Evolutionary conservation across 2,329 filamentous ascomycete genomes (phyloP), one percentile per base, ranked within the genome.

Genomic region (Fusarium sp.): DNA sequence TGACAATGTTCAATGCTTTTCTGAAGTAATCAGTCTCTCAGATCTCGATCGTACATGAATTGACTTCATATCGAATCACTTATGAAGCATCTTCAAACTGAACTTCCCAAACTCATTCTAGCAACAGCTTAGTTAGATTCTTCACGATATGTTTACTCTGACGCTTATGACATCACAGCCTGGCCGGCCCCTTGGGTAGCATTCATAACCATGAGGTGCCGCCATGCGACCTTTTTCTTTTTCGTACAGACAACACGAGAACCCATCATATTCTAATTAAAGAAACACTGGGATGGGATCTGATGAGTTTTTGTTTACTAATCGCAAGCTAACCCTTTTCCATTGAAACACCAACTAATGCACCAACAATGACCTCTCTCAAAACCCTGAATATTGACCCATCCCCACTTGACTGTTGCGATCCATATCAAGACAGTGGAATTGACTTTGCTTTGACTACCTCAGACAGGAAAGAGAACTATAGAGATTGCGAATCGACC

Each of bases 181-280:
- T 44, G 12, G 6, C n/a, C 14, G 18, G 31, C 15, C 5, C 29
- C 20, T n/a, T 25, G 38, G 35, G 17, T 25, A 44, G 27, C 27
- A 55, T 45, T 25, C 12, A 33, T 10, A 61, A 61, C 17, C 35
- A 18, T 20, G 12, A 64, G 22, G 49, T 57, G 36, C 46, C 14
- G 42, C 22, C 25, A 66, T 47, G 22, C 45, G 33, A 57, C n/a
- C 29, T 15, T 47, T 33, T 56, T 35, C 17, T 45, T 60, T 66
- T 60, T 66, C 63, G 62, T 66, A 66, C 62, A 60, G 22, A 36
- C 27, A 60, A 60, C 62, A 58, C 63, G 63, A 66, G 41, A 66
- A 52, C 22, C 39, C 52, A 65, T 38, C 38, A 41, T 14, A 27
- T 45, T 52, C 63, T 66, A 66, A 66, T 59, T 45, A 65, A 65